Conservation (phyloP, 2,329 filamentous ascomycete genomes). For the Cercospora brassicicola region DNA sequence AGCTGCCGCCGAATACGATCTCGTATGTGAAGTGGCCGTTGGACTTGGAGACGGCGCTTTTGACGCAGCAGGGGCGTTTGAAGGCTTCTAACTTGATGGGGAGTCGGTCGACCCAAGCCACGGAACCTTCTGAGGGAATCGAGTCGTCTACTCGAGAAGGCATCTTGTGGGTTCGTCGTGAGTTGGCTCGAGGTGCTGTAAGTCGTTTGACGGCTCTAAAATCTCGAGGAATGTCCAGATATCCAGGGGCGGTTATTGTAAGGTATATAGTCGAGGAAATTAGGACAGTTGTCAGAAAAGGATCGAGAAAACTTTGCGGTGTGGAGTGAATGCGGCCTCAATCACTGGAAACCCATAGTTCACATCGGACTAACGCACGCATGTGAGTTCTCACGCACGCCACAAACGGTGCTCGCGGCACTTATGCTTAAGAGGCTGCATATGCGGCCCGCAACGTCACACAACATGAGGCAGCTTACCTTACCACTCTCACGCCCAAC, state of each 20-base stretch:
- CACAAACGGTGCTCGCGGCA: not conserved
- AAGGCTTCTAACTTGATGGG: not conserved
- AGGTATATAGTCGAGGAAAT: not conserved
- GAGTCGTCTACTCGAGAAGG: not conserved
- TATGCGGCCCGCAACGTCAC: not conserved
- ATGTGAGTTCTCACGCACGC: not conserved
- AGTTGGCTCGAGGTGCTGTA: not conserved
- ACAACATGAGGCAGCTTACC: not conserved
- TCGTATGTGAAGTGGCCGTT: constrained; percentile 6
- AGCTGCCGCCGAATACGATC: not conserved
- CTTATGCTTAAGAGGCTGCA: not conserved
- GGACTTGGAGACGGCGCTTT: not conserved
- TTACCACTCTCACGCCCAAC: not conserved
- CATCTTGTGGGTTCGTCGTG: not conserved
- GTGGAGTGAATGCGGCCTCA: not conserved
- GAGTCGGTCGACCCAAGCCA: not conserved
- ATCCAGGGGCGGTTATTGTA: not conserved
- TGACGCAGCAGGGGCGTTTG: not conserved
- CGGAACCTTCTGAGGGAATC: not conserved
- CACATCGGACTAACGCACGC: not conserved
- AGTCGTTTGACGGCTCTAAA: not conserved
- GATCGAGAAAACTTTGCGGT: not conserved
- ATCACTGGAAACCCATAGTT: not conserved
- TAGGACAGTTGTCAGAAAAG: not conserved
- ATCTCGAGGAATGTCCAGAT: not conserved